Evolutionary conservation across 352 stramenopile genomes (phyloP), one percentile per base, ranked within the genome.

Genomic region (Phytophthora rubi): DNA sequence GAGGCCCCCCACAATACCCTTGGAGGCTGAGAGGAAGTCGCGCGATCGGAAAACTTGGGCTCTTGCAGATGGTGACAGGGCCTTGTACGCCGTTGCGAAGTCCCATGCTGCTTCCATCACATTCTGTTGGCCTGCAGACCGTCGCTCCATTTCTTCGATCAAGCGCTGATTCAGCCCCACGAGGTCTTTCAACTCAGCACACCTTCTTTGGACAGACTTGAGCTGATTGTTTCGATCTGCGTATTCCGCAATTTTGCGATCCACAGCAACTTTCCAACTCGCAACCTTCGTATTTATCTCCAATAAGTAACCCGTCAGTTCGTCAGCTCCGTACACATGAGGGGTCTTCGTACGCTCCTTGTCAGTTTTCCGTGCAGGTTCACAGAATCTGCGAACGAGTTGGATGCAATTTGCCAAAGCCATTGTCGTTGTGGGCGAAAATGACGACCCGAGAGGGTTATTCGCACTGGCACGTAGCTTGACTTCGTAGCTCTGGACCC

Each of bases 211-310:
- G 2, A 89, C 65, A 2, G 77, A 77, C 48, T 57, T 62, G 1
- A 91, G 66, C 39, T 89, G 81, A 28, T 62, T 73, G 18, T 82
- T 83, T 48, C 70, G 74, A 35, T 81, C 67, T 4, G 61, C 61
- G 42, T 87, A 83, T 63, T 89, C 77, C 1, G 65, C 32, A 26
- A 85, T 70, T 59, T 80, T 87, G 16, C 72, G 72, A 53, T 88
- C 78, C 16, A 88, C 74, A 2, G 72, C 64, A 5, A 77, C 62
- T 69, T 79, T 79, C 83, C 81, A 89, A 21, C 72, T 59, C 0
- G 68, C 70, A 15, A 88, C 65, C 42, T 89, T 85, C 28, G 73
- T 71, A 47, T 80, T 86, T 6, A 82, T 88, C 48, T 85, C 75
- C 7, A 79, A 51, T 26, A 83, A 65, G 42, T 82, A 84, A n/a